Base-by-base conservation (phyloP, 371 early-diverging fungal species). In the Choanephora cucurbitarum region DNA sequence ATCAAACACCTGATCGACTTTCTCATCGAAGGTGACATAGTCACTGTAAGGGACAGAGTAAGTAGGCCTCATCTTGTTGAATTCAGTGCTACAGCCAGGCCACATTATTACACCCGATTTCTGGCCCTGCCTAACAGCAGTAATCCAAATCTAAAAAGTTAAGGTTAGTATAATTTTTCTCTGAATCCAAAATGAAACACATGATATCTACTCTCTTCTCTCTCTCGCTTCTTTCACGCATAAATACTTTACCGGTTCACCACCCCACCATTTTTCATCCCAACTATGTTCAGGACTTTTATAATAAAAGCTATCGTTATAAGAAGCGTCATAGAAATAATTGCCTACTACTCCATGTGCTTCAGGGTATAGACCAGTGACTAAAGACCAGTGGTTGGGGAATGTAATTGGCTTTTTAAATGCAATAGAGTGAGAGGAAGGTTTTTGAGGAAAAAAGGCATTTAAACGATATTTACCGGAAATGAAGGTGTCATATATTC, bases 301-400 rank as follows among this genome's bases (percentile, higher is more conserved):
- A 70, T 95, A 95, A 34, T 81, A 76, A 69, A 97, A 97, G 5
- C 88, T 84, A 42, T 88, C 89, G 43, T 94, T 90, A 2, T 86
- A 50, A 3, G 18, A 48, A 0, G 90, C 81, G 63, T 94, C 97
- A 54, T 81, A 92, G 66, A 97, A 98, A 24, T 75, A 80, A 70
- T 98, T 97, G 55, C 85, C 85, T 15, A 98, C 90, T 49, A 98
- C 91, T 5, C 97, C 98, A 58, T 98, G 97, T 2, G 84, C 68
- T 50, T 92, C 90, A 0, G 97, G 96, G 57, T 89, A 93, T 44
- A 96, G 71, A 2, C 98, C 98, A 11, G 98, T 97, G 10, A 84
- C 92, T 31, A 98, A 68, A 2, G 94, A 80, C 74, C 92, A 96
- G 65, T 98, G 97, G 75, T 96, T 98, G 9, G 98, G 93, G 64